Percentiles rank a stretch among this genome's conserved stretches.
phyloP scores from a whole-genome alignment of 2,329 filamentous ascomycete species.

The Fragosphaeria purpurea region DNA sequence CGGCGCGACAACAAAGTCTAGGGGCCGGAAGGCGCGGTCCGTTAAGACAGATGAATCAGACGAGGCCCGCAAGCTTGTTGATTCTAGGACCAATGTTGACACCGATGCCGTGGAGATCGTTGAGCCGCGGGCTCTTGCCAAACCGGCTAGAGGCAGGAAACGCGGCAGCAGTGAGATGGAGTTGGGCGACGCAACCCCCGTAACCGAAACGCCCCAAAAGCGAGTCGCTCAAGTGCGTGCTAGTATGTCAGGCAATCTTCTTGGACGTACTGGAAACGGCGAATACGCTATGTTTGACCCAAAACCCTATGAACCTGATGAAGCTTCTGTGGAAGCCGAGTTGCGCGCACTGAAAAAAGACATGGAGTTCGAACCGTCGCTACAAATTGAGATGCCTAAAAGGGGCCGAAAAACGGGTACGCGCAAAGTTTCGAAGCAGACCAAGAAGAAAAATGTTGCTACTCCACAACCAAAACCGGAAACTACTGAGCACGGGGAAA shows the following conservation, averaged over 20 bases:
- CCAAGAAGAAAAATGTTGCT: conserved; percentile 32
- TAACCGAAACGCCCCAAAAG: conserved; percentile 50
- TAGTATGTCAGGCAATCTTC: conserved; percentile 25
- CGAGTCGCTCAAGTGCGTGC: conserved; percentile 41
- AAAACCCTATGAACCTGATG: conserved; percentile 31
- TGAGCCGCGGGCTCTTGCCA: conserved; percentile 24
- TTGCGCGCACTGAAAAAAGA: conserved; percentile 38
- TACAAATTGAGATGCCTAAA: conserved; percentile 37
- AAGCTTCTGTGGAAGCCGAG: conserved; percentile 41
- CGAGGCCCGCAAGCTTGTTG: conserved; percentile 30
- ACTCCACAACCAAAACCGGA: not conserved
- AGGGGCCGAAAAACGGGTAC: conserved; percentile 42
- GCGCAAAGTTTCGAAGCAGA: conserved; percentile 43
- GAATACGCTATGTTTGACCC: conserved; percentile 46
- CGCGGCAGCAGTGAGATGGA: conserved; percentile 51
- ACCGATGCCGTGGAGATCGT: too few species aligned
- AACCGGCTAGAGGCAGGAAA: conserved; percentile 48
- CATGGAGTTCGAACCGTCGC: conserved; percentile 23
- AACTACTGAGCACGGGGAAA: too few species aligned
- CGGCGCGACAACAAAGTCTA: conserved; percentile 25
- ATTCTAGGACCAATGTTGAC: conserved; percentile 4
- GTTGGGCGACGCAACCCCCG: conserved; percentile 37
- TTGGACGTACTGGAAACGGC: conserved; percentile 8
- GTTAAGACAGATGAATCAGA: conserved; percentile 44
- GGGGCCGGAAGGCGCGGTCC: conserved; percentile 32